Percentiles rank a stretch among this genome's conserved stretches.
Conservation (phyloP, 1,284 basidiomycete species). For the Apiotrichum sp. region DNA sequence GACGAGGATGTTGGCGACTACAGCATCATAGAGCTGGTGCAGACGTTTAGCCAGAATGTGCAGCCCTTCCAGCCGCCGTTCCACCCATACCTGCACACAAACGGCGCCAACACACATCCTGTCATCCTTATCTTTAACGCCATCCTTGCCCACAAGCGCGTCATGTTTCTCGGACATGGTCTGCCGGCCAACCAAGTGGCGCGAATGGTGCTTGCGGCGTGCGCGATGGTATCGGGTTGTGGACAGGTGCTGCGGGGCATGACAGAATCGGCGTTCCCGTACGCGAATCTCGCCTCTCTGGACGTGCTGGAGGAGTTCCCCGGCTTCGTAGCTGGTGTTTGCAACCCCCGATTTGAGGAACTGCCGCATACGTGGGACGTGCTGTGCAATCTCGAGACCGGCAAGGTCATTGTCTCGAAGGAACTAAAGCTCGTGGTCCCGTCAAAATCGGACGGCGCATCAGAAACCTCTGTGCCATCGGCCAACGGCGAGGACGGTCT, state of each 20-base stretch:
- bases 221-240: conserved; percentile 83
- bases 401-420: conserved; percentile 76
- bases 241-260: conserved; percentile 77
- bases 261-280: conserved; percentile 84
- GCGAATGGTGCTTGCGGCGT: conserved; percentile 84
- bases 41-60: conserved; percentile 70
- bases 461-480: neutral
- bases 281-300: conserved; percentile 79
- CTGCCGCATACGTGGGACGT: conserved; percentile 79
- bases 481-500: conserved; percentile 5
- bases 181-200: conserved; percentile 81
- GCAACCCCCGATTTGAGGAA: conserved; percentile 90
- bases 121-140: conserved; percentile 94
- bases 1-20: conserved; percentile 97
- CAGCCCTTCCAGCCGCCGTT: conserved; percentile 62
- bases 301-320: conserved; percentile 83
- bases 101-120: conserved; percentile 82
- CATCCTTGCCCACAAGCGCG: conserved; percentile 82
- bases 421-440: conserved; percentile 17
- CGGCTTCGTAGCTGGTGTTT: conserved; percentile 91
- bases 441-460: neutral
- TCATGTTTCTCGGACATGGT: conserved; percentile 86
- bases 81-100: conserved; percentile 88
- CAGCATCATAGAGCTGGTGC: conserved; percentile 82
- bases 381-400: conserved; percentile 79